A percentile compares a stretch with the other conserved stretches of the same genome.
These are phyloP conservation scores for Trebouxia gelatinosa DNA, from an alignment of 163 green algal species.

Conservation along the genomic window DNA sequence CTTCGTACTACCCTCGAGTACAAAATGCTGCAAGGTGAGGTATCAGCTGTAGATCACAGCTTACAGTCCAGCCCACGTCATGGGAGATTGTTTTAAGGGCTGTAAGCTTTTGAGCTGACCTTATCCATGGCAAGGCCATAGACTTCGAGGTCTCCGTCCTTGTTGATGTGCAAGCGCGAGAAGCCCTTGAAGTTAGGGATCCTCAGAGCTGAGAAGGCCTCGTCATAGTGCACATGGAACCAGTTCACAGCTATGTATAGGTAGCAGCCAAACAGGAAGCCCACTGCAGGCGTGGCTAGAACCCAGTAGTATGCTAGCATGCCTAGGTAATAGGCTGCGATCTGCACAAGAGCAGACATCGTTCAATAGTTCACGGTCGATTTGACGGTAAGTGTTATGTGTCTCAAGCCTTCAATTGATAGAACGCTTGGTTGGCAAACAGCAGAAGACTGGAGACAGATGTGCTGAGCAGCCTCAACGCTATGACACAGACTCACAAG, in stretches of 20 bases:
- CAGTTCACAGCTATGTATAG: conserved; percentile 64
- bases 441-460: no score
- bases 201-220: conserved; percentile 78
- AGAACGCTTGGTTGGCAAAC: no score
- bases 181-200: conserved; percentile 81
- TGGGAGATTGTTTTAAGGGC: not conserved
- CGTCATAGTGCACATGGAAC: conserved; percentile 85
- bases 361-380: no score
- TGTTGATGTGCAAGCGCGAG: conserved; percentile 73
- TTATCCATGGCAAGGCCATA: conserved; percentile 73
- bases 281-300: conserved; percentile 78
- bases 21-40: not conserved
- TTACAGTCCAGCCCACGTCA: not conserved
- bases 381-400: no score
- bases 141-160: conserved; percentile 70
- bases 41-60: not conserved
- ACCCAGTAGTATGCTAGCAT: conserved; percentile 77
- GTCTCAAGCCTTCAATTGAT: no score
- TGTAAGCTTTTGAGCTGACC: no score
- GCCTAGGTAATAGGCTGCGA: conserved; percentile 69
- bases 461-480: no score
- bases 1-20: not conserved
- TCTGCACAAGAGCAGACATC: conserved; percentile 46
- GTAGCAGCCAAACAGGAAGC: conserved; percentile 74
- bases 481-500: no score